phyloP scores from a whole-genome alignment of 495 filamentous ascomycete species.

The Daldinia childiae region DNA sequence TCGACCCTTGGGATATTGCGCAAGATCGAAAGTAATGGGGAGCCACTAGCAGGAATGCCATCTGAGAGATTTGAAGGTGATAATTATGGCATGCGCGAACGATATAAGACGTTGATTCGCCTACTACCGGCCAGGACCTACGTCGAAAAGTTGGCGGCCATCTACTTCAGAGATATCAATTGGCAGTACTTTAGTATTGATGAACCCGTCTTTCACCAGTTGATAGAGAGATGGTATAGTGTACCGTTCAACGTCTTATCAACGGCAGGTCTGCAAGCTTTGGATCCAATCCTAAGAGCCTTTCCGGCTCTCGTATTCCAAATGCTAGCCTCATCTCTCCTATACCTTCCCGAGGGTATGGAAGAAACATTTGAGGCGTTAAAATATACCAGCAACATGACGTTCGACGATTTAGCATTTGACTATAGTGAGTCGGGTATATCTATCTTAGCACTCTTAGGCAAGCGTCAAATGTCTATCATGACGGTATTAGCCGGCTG shows the following conservation, averaged over 20 bases:
- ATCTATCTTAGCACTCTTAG: conserved; percentile 61
- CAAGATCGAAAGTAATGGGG: conserved; percentile 55
- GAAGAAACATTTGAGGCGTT: conserved; percentile 61
- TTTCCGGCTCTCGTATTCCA: conserved; percentile 69
- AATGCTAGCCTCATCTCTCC: conserved; percentile 62
- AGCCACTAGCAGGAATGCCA: conserved; percentile 42
- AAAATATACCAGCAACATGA: conserved; percentile 67
- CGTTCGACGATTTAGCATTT: conserved; percentile 65
- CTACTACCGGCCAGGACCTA: conserved; percentile 63
- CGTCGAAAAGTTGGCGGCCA: conserved; percentile 61
- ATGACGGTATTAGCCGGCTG: conserved; percentile 67
- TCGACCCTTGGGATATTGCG: conserved; percentile 61
- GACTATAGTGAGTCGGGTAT: conserved; percentile 68
- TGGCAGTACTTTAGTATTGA: conserved; percentile 68
- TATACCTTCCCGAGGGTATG: conserved; percentile 59
- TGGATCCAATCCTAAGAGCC: conserved; percentile 55
- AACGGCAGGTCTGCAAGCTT: conserved; percentile 51
- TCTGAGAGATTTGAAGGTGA: conserved; percentile 39
- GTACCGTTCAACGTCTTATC: conserved; percentile 58
- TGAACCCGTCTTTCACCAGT: conserved; percentile 57
- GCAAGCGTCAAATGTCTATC: conserved; percentile 63
- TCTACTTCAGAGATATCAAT: conserved; percentile 67
- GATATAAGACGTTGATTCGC: conserved; percentile 63
- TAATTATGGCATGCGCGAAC: conserved; percentile 53
- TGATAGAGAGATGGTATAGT: conserved; percentile 62